These are phyloP conservation scores for Thraustochytrium sp. DNA, from an alignment of 352 stramenopile species.

Conservation along the genomic window DNA sequence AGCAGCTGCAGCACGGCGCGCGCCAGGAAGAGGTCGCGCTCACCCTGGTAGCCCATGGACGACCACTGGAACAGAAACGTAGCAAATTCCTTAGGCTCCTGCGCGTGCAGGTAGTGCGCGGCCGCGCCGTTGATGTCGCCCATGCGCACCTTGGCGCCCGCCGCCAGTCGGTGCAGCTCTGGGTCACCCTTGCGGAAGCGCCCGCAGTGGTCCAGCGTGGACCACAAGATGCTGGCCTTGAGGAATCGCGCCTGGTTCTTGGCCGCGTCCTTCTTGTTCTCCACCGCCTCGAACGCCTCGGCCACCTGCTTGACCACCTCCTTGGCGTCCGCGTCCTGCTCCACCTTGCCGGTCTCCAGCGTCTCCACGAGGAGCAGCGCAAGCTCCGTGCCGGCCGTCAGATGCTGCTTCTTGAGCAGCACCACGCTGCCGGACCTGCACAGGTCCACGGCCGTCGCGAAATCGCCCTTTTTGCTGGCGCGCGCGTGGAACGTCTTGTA, in stretches of 20 bases:
- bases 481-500: constrained; percentile 36
- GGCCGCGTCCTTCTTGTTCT: not conserved
- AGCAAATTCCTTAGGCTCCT: constrained; percentile 23
- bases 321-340: not conserved
- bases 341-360: not conserved
- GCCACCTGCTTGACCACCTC: not conserved
- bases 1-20: constrained; percentile 18
- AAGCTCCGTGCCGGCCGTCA: constrained; percentile 25
- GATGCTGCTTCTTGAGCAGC: constrained; percentile 24
- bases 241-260: constrained; percentile 34
- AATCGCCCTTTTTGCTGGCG: constrained; percentile 24
- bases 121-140: not conserved
- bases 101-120: constrained; percentile 10
- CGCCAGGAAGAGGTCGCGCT: constrained; percentile 22
- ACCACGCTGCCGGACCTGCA: constrained; percentile 23
- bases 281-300: not conserved
- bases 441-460: not conserved
- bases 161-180: constrained; percentile 2
- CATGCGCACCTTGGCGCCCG: constrained; percentile 12
- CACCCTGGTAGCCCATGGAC: constrained; percentile 8
- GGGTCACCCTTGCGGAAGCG: constrained; percentile 20
- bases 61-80: constrained; percentile 40
- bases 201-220: not conserved
- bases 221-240: constrained; percentile 24
- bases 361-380: constrained; percentile 30